A percentile compares a stretch with the other conserved stretches of the same genome.
These are phyloP conservation scores for Claviceps sp. DNA, from an alignment of 2,329 filamentous ascomycete species.

Conservation along the genomic window DNA sequence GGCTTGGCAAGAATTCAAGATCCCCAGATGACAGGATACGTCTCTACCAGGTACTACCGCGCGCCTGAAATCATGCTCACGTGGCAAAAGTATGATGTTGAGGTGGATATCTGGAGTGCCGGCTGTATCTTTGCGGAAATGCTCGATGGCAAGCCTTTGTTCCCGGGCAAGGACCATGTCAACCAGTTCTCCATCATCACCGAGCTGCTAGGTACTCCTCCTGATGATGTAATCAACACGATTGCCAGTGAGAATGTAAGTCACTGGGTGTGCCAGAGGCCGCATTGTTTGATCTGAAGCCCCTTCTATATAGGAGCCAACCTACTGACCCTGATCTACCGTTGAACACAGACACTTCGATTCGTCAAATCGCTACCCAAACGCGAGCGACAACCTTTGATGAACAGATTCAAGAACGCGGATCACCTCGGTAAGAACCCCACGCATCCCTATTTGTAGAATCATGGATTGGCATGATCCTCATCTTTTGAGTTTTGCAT, in stretches of 20 bases:
- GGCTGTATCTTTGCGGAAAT: slow-evolving; percentile 99
- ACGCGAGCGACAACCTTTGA: slow-evolving; percentile 76
- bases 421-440: slow-evolving; percentile 58
- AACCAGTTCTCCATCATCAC: slow-evolving; percentile 99
- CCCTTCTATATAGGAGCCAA: not conserved
- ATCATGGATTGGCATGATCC: not conserved
- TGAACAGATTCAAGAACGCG: slow-evolving; percentile 88
- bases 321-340: not conserved
- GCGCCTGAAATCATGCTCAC: slow-evolving; percentile 99
- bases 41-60: slow-evolving; percentile 96
- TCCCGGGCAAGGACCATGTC: slow-evolving; percentile 97
- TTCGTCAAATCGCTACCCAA: slow-evolving; percentile 97
- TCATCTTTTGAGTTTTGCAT: not conserved
- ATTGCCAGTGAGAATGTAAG: slow-evolving; percentile 96
- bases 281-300: not conserved
- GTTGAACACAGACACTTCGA: slow-evolving; percentile 57
- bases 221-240: slow-evolving; percentile 95
- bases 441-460: not conserved
- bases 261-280: not conserved
- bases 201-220: slow-evolving; percentile 87
- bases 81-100: slow-evolving; percentile 99
- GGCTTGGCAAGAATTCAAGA: slow-evolving; percentile 95
- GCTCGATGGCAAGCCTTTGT: slow-evolving; percentile 95
- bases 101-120: slow-evolving; percentile 98
- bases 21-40: slow-evolving; percentile 98